A percentile compares a stretch with the other conserved stretches of the same genome.
Conservation (phyloP, 768 basidiomycete genomes). For the Dioszegia aurantiaca region DNA sequence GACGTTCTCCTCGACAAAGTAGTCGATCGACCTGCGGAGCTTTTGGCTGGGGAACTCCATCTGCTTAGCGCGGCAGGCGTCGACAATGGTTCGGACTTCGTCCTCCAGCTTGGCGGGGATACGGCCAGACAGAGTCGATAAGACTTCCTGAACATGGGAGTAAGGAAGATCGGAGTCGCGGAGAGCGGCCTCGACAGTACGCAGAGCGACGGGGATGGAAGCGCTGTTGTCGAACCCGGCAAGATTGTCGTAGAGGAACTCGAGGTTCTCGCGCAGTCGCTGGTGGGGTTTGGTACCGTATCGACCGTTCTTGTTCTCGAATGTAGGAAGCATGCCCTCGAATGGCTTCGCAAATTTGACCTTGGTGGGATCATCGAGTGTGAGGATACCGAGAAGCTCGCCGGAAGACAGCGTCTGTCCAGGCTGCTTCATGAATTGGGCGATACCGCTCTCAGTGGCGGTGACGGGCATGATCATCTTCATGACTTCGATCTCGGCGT, state of each 20-base stretch:
- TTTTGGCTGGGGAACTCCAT: slow-evolving; percentile 84
- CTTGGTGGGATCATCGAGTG: slow-evolving; percentile 89
- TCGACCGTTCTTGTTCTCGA: slow-evolving; percentile 76
- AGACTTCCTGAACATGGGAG: slow-evolving; percentile 74
- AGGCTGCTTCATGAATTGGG: slow-evolving; percentile 96
- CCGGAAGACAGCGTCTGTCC: slow-evolving; percentile 95
- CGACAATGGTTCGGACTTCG: slow-evolving; percentile 71
- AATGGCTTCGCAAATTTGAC: slow-evolving; percentile 99
- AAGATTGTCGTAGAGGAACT: slow-evolving; percentile 81
- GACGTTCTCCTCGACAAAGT: slow-evolving; percentile 75
- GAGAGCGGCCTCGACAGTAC: slow-evolving; percentile 77
- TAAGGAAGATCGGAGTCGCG: slow-evolving; percentile 84
- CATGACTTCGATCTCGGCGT: slow-evolving; percentile 97
- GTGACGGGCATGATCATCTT: slow-evolving; percentile 99
- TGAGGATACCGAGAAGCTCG: slow-evolving; percentile 93
- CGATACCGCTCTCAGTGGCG: slow-evolving; percentile 86
- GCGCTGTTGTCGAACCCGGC: slow-evolving; percentile 97
- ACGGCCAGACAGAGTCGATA: slow-evolving; percentile 85
- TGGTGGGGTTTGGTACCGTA: slow-evolving; percentile 88
- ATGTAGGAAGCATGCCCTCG: slow-evolving; percentile 82
- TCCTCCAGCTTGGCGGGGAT: slow-evolving; percentile 91
- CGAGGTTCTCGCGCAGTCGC: slow-evolving; percentile 68
- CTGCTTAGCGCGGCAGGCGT: slow-evolving; percentile 68
- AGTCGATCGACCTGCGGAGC: slow-evolving; percentile 80
- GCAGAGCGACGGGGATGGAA: slow-evolving; percentile 78